A percentile compares a stretch with the other conserved stretches of the same genome.
Evolutionary conservation across 2,329 filamentous ascomycete genomes (phyloP).

Genomic region (Colletotrichum spinosum): DNA sequence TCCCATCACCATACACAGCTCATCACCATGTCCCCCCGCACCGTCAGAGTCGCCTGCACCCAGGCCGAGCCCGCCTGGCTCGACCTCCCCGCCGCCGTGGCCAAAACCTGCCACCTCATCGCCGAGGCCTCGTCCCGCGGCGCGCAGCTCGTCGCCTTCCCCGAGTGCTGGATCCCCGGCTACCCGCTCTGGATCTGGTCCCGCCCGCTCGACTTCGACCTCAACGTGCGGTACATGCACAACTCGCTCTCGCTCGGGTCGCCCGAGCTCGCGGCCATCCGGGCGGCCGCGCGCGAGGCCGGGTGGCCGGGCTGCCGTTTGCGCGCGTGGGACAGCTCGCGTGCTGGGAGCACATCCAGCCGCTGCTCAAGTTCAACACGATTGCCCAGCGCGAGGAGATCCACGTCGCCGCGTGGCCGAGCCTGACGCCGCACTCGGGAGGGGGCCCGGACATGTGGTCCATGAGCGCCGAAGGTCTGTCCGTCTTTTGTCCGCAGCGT

Average conservation of each 20-base stretch:
- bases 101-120: conserved; percentile 69
- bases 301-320: conserved; percentile 61
- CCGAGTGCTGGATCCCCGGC: conserved; percentile 66
- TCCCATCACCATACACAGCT: background rate
- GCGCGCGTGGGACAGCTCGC: conserved; percentile 65
- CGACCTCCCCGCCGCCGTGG: conserved; percentile 64
- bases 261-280: conserved; percentile 56
- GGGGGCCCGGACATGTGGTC: conserved; percentile 29
- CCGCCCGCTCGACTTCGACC: conserved; percentile 45
- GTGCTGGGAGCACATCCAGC: conserved; percentile 70
- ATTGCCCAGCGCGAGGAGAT: conserved; percentile 45
- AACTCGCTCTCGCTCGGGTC: conserved; percentile 56
- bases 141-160: conserved; percentile 66
- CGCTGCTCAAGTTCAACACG: conserved; percentile 51
- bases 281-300: conserved; percentile 53
- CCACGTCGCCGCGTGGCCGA: conserved; percentile 46
- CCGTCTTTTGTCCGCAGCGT: conserved; percentile 11
- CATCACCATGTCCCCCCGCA: conserved; percentile 9
- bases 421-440: conserved; percentile 23
- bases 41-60: conserved; percentile 57
- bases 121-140: conserved; percentile 63
- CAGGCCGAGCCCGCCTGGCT: conserved; percentile 72
- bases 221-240: conserved; percentile 49
- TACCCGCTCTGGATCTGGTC: conserved; percentile 61
- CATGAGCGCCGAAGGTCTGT: conserved; percentile 34